Base-by-base conservation (phyloP, 208 protist species). In the Jaenimonas drosophilae region DNA sequence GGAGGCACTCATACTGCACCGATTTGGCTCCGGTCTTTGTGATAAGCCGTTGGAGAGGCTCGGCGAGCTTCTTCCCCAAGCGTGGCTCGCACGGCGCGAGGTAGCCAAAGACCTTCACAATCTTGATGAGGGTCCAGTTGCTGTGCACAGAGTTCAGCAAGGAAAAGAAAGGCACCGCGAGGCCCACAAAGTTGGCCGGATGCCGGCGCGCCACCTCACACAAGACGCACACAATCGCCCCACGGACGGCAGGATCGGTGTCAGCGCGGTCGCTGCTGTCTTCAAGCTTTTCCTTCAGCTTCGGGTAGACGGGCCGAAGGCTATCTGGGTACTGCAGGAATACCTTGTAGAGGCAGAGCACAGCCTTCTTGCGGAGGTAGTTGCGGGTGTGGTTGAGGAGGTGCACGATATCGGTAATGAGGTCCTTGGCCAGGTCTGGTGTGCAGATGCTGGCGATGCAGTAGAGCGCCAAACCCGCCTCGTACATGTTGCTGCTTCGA, bases 121-220 rank as follows among this genome's bases (percentile, higher is more conserved):
- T 93, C 49, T 99, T 99, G 59, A 99, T 99, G 9, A 98, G 64
- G 47, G 97, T 98, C 97, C 97, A 99, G 78, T 99, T 99, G 78
- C 97, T 98, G 39, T 88, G 75, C 34, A 94, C 66, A 9, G 55
- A 81, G 1, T 72, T 94, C 9, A 99, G 78, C 4, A 99, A 69
- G 9, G 96, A 94, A 66, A 96, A 99, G 39, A 99, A 94, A 14
- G 83, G 70, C 2, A 98, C 96, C 1, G 96, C 97, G 26, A 99
- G 80, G n/a, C 91, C 67, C 2, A 99, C 54, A 52, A 98, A 99
- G 70, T 98, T 99, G 23, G 92, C 84, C 0, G 97, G 97, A 67
- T 98, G 99, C 49, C 96, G 97, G 11, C 94, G 68, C 0, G 97
- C 96, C 0, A 99, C 73, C 71, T 99, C 97, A 64, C 96, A 98